Evolutionary conservation across 2,329 filamentous ascomycete species (phyloP), one percentile per base, ranked within the genome.

Genomic region (Fusarium sp.): DNA sequence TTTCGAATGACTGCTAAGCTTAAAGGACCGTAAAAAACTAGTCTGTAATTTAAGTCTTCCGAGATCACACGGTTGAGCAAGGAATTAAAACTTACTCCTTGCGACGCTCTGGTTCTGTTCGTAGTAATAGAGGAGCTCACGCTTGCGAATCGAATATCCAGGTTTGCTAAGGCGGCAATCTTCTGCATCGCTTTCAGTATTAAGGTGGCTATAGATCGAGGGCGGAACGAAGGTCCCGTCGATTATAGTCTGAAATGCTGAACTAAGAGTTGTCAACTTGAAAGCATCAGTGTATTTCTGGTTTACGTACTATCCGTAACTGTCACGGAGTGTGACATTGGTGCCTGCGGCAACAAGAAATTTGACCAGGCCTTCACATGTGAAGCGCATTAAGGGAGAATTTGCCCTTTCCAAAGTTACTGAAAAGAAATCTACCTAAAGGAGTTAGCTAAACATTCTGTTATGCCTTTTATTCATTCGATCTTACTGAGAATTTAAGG

Each of bases 401-500:
- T n/a, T 48, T 12, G 26, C 26, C 4, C 2, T 2, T 17, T 30
- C 26, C 10, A 15, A 14, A 30, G 9, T 15, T 8, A 0, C 3
- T 4, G 3, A 11, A 9, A 0, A 3, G 4, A 0, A 0, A 8
- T 0, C 8, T 6, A n/a, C 4, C 45, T 30, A 30, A 15, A 10
- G 1, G 22, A 8, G 26, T 48, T 14, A 48, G 20, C 8, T 7
- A 15, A 17, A 48, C 3, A 30, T 3, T 12, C 1, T 8, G 6
- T 14, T 3, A 28, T 28, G 3, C 26, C 26, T 28, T 8, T 7
- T 2, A 0, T 0, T 13, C 10, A 18, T 13, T 0, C 6, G 15
- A n/a, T 10, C 47, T n/a, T 50, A 50, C 47, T 8, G 20, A 2
- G 0, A 0, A 0, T 3, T 6, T 5, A 0, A 48, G 20, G 7